These are phyloP conservation scores for Adansonia digitata DNA, from an alignment of 345 rosid species.

Conservation along the genomic window DNA sequence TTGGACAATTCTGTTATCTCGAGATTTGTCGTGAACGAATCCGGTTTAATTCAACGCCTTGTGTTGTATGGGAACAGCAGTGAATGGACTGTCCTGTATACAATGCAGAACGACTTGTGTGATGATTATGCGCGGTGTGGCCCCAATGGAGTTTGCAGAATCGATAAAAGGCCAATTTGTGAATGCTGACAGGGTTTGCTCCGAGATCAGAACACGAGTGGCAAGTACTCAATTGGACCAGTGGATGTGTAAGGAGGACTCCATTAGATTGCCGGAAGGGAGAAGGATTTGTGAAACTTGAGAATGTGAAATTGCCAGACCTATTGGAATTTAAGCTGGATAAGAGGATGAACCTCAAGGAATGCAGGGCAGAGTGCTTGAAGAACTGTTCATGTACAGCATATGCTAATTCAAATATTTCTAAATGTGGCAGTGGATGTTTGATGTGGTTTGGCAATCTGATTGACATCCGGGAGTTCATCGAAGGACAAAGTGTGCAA, in stretches of 20 bases:
- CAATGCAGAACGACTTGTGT: background rate
- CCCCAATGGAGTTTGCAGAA: background rate
- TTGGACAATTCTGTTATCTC: background rate
- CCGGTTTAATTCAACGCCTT: background rate
- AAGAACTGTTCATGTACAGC: background rate
- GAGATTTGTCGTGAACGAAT: background rate
- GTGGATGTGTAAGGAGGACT: background rate
- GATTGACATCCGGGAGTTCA: background rate
- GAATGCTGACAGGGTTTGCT: background rate
- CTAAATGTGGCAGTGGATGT: background rate
- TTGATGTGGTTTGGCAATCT: constrained; percentile 7
- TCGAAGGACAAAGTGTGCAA: background rate
- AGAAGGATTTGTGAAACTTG: constrained; percentile 7
- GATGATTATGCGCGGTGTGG: constrained; percentile 2
- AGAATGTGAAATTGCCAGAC: constrained; percentile 5
- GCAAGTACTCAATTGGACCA: background rate
- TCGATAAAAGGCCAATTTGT: background rate
- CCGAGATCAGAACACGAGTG: background rate
- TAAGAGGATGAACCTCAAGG: background rate
- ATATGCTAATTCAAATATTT: background rate
- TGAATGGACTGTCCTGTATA: background rate
- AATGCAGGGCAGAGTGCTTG: constrained; percentile 1
- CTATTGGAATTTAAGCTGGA: background rate
- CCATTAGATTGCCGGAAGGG: background rate
- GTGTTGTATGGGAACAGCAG: background rate